Percentiles rank a stretch among this genome's conserved stretches.
phyloP scores from a whole-genome alignment of 495 filamentous ascomycete species.

The Xylaria bambusicola region DNA sequence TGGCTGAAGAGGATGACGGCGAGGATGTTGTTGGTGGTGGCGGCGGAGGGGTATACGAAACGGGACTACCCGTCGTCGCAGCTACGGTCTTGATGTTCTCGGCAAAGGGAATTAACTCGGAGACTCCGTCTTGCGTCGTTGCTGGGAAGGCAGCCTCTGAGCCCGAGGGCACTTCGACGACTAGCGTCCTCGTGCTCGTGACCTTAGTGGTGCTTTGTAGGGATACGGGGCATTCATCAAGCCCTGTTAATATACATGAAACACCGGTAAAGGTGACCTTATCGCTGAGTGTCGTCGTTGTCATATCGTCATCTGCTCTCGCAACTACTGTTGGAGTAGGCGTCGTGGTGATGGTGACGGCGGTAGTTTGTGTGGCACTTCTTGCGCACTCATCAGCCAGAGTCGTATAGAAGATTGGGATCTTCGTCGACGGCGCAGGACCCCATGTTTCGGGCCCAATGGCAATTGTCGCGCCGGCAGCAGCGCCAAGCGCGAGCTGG shows the following conservation, averaged over 20 bases:
- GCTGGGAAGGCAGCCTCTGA: slow-evolving; percentile 38
- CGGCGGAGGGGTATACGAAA: slow-evolving; percentile 34
- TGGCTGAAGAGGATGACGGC: slow-evolving; percentile 28
- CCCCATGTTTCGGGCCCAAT: slow-evolving; percentile 51
- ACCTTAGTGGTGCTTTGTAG: slow-evolving; percentile 43
- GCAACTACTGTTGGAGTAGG: slow-evolving; percentile 31
- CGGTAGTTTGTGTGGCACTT: slow-evolving; percentile 17
- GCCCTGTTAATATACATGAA: slow-evolving; percentile 38
- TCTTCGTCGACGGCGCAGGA: slow-evolving; percentile 44
- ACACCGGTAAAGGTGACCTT: slow-evolving; percentile 40
- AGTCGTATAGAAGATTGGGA: slow-evolving; percentile 57
- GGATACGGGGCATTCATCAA: slow-evolving; percentile 50
- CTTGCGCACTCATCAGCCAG: slow-evolving; percentile 48
- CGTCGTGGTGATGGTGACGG: slow-evolving; percentile 24
- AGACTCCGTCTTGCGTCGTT: slow-evolving; percentile 31
- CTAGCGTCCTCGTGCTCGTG: slow-evolving; percentile 33
- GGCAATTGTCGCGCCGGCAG: slow-evolving; percentile 52
- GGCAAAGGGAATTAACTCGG: slow-evolving; percentile 41
- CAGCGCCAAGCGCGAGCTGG: slow-evolving; percentile 51
- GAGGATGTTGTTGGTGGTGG: slow-evolving; percentile 30
- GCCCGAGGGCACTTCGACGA: slow-evolving; percentile 43
- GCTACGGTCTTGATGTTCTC: slow-evolving; percentile 36
- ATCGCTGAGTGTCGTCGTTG: slow-evolving; percentile 39
- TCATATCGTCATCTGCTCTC: slow-evolving; percentile 30
- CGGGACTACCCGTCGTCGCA: slow-evolving; percentile 38